A percentile compares a stretch with the other conserved stretches of the same genome.
These are phyloP conservation scores for Neonectria hederae DNA, from an alignment of 2,329 filamentous ascomycete genomes.

Conservation along the genomic window DNA sequence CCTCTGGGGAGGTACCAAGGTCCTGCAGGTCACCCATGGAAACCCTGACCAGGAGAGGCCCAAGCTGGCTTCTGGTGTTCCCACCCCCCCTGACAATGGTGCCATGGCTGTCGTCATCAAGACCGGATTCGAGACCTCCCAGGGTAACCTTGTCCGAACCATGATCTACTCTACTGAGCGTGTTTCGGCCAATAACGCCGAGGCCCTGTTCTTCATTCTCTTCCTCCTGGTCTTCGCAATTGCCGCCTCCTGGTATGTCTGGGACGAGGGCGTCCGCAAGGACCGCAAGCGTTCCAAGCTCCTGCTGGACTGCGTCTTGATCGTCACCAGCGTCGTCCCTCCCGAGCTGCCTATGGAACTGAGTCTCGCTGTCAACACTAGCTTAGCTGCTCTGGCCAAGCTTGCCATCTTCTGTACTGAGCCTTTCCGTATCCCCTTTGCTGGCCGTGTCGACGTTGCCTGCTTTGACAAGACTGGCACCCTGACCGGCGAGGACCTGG, in stretches of 20 bases:
- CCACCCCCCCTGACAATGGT: slow-evolving; percentile 88
- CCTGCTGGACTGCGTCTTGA: slow-evolving; percentile 94
- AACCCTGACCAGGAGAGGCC: slow-evolving; percentile 78
- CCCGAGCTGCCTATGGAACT: slow-evolving; percentile 98
- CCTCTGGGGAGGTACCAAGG: slow-evolving; percentile 96
- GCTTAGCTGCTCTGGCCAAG: slow-evolving; percentile 91
- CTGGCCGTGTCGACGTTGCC: slow-evolving; percentile 92
- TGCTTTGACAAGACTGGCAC: slow-evolving; percentile 99
- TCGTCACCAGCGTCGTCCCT: slow-evolving; percentile 97
- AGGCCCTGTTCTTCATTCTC: slow-evolving; percentile 96
- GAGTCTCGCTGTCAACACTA: slow-evolving; percentile 96
- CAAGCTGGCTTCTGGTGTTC: slow-evolving; percentile 78
- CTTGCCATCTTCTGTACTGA: slow-evolving; percentile 99
- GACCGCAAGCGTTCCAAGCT: slow-evolving; percentile 98
- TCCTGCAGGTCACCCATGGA: slow-evolving; percentile 92
- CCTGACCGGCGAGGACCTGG: slow-evolving; percentile 92
- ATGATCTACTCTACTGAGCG: slow-evolving; percentile 99
- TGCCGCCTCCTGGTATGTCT: slow-evolving; percentile 98
- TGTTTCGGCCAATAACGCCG: slow-evolving; percentile 97
- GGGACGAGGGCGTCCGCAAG: slow-evolving; percentile 93
- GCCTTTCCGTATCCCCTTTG: slow-evolving; percentile 97
- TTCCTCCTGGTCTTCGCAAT: slow-evolving; percentile 97
- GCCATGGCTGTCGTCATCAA: slow-evolving; percentile 95
- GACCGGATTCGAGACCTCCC: slow-evolving; percentile 98
- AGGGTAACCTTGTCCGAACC: slow-evolving; percentile 95